Conservation (phyloP, 2,329 filamentous ascomycete species). For the Cladorrhinum sp. region DNA sequence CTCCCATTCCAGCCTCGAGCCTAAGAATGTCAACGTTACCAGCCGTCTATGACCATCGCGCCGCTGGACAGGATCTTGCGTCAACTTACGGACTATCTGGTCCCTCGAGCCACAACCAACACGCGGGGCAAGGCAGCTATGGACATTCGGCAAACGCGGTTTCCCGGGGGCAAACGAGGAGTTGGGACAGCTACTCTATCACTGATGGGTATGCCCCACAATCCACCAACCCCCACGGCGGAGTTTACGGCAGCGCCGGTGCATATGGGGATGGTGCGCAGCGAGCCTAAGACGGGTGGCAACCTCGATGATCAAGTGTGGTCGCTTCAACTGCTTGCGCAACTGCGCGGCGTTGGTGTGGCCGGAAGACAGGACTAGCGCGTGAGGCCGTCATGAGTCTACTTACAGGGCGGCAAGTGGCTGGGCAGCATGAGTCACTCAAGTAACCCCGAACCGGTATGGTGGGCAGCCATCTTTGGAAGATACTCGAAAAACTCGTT, state of each 20-base stretch:
- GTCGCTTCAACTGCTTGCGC: not conserved
- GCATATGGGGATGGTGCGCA: constrained; percentile 25
- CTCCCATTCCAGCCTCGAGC: constrained; percentile 33
- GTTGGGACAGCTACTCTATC: constrained; percentile 27
- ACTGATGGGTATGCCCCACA: constrained; percentile 22
- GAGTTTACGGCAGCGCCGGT: constrained; percentile 23
- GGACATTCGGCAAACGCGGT: constrained; percentile 20
- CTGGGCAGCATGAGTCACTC: not conserved
- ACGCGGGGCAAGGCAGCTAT: constrained; percentile 23
- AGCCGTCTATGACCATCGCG: constrained; percentile 37
- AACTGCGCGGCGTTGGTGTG: not conserved
- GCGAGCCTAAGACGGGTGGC: constrained; percentile 22
- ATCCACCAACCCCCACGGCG: constrained; percentile 30
- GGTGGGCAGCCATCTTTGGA: no score
- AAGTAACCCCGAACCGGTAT: no score
- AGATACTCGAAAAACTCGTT: no score
- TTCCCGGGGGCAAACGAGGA: constrained; percentile 22
- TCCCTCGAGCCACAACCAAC: constrained; percentile 19
- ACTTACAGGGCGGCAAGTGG: not conserved
- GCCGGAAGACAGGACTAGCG: constrained; percentile 2
- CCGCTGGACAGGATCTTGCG: constrained; percentile 22
- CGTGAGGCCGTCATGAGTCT: constrained; percentile 8
- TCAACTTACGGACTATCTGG: constrained; percentile 25
- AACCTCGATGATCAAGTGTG: not conserved
- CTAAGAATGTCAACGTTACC: constrained; percentile 37